phyloP scores from a whole-genome alignment of 495 filamentous ascomycete genomes.

The Parathielavia hyrcaniae region DNA sequence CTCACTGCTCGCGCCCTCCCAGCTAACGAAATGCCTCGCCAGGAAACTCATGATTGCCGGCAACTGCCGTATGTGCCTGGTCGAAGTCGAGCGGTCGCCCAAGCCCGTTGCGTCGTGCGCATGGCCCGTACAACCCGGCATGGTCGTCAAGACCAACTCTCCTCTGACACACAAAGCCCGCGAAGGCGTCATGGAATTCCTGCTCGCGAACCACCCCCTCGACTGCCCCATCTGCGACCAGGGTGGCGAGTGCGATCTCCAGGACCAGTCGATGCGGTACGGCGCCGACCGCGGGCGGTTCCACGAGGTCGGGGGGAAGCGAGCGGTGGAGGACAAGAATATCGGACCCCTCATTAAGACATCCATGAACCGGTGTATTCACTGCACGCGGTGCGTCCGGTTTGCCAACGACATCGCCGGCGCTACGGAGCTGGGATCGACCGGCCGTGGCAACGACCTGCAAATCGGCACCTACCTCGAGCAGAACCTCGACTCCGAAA shows the following conservation, averaged over 20 bases:
- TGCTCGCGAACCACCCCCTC: slow-evolving; percentile 92
- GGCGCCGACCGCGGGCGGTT: slow-evolving; percentile 93
- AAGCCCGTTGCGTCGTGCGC: slow-evolving; percentile 98
- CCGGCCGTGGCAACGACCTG: slow-evolving; percentile 90
- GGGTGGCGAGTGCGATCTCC: slow-evolving; percentile 96
- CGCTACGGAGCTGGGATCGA: slow-evolving; percentile 88
- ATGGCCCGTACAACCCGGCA: slow-evolving; percentile 96
- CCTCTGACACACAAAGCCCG: slow-evolving; percentile 93
- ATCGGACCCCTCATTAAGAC: slow-evolving; percentile 98
- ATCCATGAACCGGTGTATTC: slow-evolving; percentile 99
- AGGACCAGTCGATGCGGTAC: slow-evolving; percentile 98
- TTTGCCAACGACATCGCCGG: slow-evolving; percentile 97
- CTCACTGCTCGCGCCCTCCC: slow-evolving; percentile 5
- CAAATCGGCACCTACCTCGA: slow-evolving; percentile 98
- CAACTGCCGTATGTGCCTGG: slow-evolving; percentile 98
- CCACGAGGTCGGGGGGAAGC: slow-evolving; percentile 90
- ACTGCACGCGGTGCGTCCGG: slow-evolving; percentile 94
- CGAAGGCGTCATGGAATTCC: slow-evolving; percentile 98
- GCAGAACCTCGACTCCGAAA: slow-evolving; percentile 79
- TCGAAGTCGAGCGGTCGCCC: slow-evolving; percentile 90
- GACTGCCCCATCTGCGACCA: slow-evolving; percentile 99
- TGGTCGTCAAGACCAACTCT: slow-evolving; percentile 98
- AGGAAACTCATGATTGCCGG: slow-evolving; percentile 97
- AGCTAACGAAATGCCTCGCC: slow-evolving; percentile 34
- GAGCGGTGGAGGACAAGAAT: slow-evolving; percentile 98